phyloP scores from a whole-genome alignment of 768 basidiomycete genomes.

The Neoboletus brunneissimus region DNA sequence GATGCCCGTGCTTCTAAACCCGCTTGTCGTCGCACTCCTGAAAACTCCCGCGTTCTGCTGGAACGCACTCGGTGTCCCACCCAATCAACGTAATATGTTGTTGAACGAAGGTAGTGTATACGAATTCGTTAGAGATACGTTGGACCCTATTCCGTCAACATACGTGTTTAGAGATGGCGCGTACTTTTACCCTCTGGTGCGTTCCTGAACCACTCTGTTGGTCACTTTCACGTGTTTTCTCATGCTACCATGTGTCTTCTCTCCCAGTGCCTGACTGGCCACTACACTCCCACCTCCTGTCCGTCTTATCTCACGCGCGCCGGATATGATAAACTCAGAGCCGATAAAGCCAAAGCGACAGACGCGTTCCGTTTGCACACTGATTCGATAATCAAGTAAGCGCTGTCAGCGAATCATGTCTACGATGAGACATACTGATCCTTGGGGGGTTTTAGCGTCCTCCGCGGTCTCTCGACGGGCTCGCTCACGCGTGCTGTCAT shows the following conservation, averaged over 20 bases:
- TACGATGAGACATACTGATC: neutral
- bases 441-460: conserved; percentile 34
- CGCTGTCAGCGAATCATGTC: neutral
- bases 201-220: conserved; percentile 5
- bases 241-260: neutral
- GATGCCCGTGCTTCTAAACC: conserved; percentile 59
- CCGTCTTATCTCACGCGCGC: conserved; percentile 62
- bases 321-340: conserved; percentile 56
- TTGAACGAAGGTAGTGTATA: conserved; percentile 48
- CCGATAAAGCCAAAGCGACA: conserved; percentile 41
- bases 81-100: conserved; percentile 63
- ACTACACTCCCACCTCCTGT: conserved; percentile 55
- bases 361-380: conserved; percentile 70
- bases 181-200: conserved; percentile 61
- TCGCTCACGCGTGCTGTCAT: conserved; percentile 62
- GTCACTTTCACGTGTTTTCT: neutral
- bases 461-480: conserved; percentile 40
- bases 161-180: conserved; percentile 60
- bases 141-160: conserved; percentile 46
- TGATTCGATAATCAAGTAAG: conserved; percentile 65
- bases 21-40: conserved; percentile 50
- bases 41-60: conserved; percentile 54
- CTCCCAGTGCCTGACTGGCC: conserved; percentile 43
- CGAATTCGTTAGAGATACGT: conserved; percentile 50
- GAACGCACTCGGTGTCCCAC: conserved; percentile 77